These are phyloP conservation scores for Dactylonectria macrodidyma DNA, from an alignment of 2,329 filamentous ascomycete genomes.

Conservation along the genomic window DNA sequence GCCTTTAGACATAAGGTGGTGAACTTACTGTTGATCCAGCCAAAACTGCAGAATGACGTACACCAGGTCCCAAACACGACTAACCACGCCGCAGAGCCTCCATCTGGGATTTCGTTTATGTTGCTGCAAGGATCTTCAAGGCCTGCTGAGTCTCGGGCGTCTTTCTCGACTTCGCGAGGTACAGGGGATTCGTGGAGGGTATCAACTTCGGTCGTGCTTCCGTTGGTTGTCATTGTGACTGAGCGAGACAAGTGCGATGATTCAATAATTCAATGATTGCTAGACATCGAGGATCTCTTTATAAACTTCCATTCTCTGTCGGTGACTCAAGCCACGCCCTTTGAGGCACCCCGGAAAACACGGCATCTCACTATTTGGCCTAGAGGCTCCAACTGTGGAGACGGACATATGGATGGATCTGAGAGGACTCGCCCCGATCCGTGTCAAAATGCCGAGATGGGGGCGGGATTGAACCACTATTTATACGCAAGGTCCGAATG, in stretches of 20 bases:
- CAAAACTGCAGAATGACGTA: conserved; percentile 56
- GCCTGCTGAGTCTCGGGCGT: background rate
- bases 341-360: background rate
- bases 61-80: conserved; percentile 57
- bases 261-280: background rate
- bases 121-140: background rate
- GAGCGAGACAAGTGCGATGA: background rate
- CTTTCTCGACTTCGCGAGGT: conserved; percentile 6
- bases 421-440: background rate
- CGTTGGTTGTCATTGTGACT: conserved; percentile 15
- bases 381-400: background rate
- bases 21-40: conserved; percentile 61
- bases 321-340: background rate
- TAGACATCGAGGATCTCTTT: background rate
- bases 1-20: accelerated
- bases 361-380: background rate
- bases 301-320: background rate
- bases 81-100: conserved; percentile 53
- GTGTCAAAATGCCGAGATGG: background rate
- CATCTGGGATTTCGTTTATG: conserved; percentile 32
- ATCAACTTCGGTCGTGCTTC: conserved; percentile 14
- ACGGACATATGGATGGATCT: background rate
- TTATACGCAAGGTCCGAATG: background rate
- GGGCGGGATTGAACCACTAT: background rate
- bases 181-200: background rate